Base-by-base conservation (phyloP, 805 yeast species). In the Saturnispora serradocipensis region DNA sequence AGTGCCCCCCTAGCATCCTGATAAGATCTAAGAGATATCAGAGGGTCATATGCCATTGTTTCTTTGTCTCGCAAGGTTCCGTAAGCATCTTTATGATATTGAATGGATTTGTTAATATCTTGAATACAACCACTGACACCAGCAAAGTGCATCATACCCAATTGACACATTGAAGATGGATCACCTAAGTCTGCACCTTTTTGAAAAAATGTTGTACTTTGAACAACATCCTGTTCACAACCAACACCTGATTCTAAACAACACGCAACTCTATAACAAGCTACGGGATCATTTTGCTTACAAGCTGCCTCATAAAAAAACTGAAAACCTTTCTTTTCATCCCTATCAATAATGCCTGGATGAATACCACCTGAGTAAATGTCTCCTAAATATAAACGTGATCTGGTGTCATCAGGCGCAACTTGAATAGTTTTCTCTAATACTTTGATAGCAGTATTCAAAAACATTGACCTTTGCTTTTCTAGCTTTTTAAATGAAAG, bases 231-330 rank as follows among this genome's bases (percentile, higher is more conserved):
- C 40, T 69, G 61, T 50, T 67, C 58, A 25, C 76, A 68, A 2
- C 85, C 84, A 53, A 77, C 73, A 16, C 87, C 84, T 62, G 83
- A 70, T 62, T 86, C 93, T 59, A 75, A 74, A 59, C 88, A 80
- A 32, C 84, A 84, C 0, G 85, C 93, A 1, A 81, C 75, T 46
- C 91, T 68, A 67, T 82, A 86, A 53, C 82, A 74, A 9, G 86
- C 84, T 50, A 77, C 77, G 0, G 80, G 72, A 59, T 82, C 82
- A 20, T 77, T 74, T 42, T 72, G 72, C 45, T 70, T 69, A 8
- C 54, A 53, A 5, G 88, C 84, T 0, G 88, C 84, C 53, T 75
- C 77, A 30, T 66, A 58, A 63, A 84, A 86, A 47, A 73, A 69
- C 54, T 78, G 80, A 58, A 78, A 80, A 3, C 90, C 89, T 58